phyloP scores from a whole-genome alignment of 306 rosid genomes.

The Lathyrus oleraceus region DNA sequence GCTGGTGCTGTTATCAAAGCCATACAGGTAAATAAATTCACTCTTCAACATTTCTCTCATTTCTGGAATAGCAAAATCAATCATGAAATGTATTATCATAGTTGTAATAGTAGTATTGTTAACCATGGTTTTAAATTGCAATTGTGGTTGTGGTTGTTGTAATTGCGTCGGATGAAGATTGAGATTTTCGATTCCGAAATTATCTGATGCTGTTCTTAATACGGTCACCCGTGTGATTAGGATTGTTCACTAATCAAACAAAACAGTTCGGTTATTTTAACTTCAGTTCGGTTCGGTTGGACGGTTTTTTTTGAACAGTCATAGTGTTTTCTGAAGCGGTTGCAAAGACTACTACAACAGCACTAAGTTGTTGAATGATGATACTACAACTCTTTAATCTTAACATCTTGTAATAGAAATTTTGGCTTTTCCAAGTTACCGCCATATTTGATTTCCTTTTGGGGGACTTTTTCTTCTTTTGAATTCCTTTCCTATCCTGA shows the following conservation, averaged over 20 bases:
- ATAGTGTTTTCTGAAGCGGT: no score
- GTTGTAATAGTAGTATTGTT: not conserved
- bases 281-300: no score
- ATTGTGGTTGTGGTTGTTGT: no score
- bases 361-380: not conserved
- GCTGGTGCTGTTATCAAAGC: slow-evolving; percentile 81
- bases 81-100: not conserved
- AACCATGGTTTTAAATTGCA: no score
- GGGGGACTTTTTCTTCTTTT: not conserved
- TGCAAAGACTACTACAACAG: not conserved
- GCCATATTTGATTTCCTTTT: not conserved
- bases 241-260: no score
- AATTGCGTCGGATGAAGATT: no score
- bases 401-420: not conserved
- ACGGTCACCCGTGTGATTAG: no score
- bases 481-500: slow-evolving; percentile 30
- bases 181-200: no score
- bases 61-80: not conserved
- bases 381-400: not conserved
- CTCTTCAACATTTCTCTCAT: not conserved
- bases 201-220: no score
- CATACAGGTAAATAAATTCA: slow-evolving; percentile 52
- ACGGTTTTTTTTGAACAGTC: no score
- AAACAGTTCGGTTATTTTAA: no score
- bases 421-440: not conserved